Percentiles rank a stretch among this genome's conserved stretches.
Conservation (phyloP, 768 basidiomycete genomes). For the Nevesoporus exiguus region DNA sequence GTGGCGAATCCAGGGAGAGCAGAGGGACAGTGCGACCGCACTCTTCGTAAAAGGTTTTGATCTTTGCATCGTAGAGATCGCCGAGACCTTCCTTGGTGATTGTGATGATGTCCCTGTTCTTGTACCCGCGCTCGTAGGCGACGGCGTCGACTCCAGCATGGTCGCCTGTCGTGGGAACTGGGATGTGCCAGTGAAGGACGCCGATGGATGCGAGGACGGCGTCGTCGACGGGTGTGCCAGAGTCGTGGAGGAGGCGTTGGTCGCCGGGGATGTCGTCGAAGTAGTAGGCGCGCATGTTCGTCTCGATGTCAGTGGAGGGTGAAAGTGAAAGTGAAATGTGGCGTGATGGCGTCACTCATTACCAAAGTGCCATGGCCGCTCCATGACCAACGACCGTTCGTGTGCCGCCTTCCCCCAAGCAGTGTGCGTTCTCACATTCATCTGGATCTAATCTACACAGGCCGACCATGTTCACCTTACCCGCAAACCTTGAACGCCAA, state of each 20-base stretch:
- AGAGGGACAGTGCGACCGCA: slow-evolving; percentile 32
- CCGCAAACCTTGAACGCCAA: too few relatives aligned
- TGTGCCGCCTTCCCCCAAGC: too few relatives aligned
- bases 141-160: slow-evolving; percentile 58
- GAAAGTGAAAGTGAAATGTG: too few relatives aligned
- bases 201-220: slow-evolving; percentile 53
- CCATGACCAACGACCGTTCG: too few relatives aligned
- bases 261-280: slow-evolving; percentile 74
- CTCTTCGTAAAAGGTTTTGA: slow-evolving; percentile 85
- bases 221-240: slow-evolving; percentile 47
- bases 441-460: too few relatives aligned
- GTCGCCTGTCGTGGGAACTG: slow-evolving; percentile 36
- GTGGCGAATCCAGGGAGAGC: neutral
- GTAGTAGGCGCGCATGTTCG: slow-evolving; percentile 68
- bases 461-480: too few relatives aligned
- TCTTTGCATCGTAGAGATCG: slow-evolving; percentile 73
- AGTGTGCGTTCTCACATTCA: too few relatives aligned
- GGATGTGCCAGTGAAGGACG: slow-evolving; percentile 65
- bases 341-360: too few relatives aligned
- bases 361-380: too few relatives aligned
- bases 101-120: slow-evolving; percentile 78
- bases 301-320: too few relatives aligned
- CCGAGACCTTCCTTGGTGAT: slow-evolving; percentile 79
- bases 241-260: slow-evolving; percentile 79
- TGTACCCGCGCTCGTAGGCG: slow-evolving; percentile 70